phyloP scores from a whole-genome alignment of 768 basidiomycete genomes.

The Scleroderma bovista region DNA sequence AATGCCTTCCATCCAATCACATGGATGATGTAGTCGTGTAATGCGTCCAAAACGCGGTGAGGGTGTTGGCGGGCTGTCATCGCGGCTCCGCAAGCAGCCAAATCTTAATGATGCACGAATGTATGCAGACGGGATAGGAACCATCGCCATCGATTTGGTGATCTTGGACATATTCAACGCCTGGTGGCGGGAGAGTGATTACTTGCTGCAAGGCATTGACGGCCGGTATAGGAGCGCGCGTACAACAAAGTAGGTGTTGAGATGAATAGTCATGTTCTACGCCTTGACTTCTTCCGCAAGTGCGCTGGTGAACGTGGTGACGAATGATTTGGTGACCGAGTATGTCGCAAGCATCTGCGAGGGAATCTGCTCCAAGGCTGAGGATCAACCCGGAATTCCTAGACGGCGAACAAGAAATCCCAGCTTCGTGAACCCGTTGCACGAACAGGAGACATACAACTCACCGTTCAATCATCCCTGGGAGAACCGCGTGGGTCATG shows the following conservation, averaged over 20 bases:
- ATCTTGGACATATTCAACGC: slow-evolving; percentile 95
- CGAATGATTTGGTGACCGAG: too few relatives aligned
- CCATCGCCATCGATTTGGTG: slow-evolving; percentile 60
- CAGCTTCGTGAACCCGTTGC: neutral
- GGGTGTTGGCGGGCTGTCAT: slow-evolving; percentile 64
- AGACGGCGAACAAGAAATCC: too few relatives aligned
- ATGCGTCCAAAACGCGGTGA: slow-evolving; percentile 86
- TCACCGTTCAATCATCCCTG: slow-evolving; percentile 74
- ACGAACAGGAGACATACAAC: slow-evolving; percentile 2
- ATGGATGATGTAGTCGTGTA: slow-evolving; percentile 67
- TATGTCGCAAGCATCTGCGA: too few relatives aligned
- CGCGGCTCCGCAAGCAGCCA: too few relatives aligned
- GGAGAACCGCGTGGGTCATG: too few relatives aligned
- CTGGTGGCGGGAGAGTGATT: slow-evolving; percentile 33
- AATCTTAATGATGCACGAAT: too few relatives aligned
- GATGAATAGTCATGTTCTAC: too few relatives aligned
- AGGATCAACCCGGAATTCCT: slow-evolving; percentile 84
- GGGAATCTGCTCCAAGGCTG: slow-evolving; percentile 80
- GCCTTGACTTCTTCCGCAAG: too few relatives aligned
- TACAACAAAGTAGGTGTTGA: slow-evolving; percentile 95
- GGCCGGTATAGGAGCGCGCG: too few relatives aligned
- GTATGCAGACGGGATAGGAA: too few relatives aligned
- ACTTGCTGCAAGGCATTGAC: too few relatives aligned
- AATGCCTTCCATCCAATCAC: slow-evolving; percentile 46
- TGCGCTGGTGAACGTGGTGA: too few relatives aligned